Evolutionary conservation across 805 yeast genomes (phyloP).

Genomic region (Candida insectorum): DNA sequence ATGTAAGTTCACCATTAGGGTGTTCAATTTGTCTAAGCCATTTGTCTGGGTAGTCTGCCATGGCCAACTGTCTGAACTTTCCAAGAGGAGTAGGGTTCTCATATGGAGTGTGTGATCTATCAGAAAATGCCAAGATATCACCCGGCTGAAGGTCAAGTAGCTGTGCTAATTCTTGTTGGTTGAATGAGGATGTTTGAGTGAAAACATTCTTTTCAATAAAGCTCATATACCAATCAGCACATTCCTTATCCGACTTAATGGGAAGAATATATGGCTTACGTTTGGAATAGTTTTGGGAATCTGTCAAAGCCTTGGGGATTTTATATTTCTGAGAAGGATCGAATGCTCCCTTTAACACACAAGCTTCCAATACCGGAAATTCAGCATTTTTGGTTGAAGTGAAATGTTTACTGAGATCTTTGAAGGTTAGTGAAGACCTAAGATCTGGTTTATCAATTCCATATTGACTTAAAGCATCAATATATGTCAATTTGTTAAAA

Average conservation of each 20-base stretch:
- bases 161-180: conserved; percentile 13
- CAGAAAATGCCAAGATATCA: conserved; percentile 75
- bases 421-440: conserved; percentile 55
- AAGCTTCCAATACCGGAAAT: conserved; percentile 73
- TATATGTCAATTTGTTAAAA: conserved; percentile 52
- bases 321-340: conserved; percentile 19
- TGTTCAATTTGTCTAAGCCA: conserved; percentile 42
- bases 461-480: conserved; percentile 64
- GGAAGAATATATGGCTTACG: conserved; percentile 59
- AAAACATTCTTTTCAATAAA: conserved; percentile 30
- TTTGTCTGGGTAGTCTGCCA: conserved; percentile 47
- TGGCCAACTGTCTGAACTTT: conserved; percentile 71
- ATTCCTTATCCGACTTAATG: conserved; percentile 41
- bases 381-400: conserved; percentile 24
- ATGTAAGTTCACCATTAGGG: conserved; percentile 9
- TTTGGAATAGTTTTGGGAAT: conserved; percentile 43
- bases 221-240: conserved; percentile 41
- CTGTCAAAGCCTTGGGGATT: conserved; percentile 37
- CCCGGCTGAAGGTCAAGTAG: conserved; percentile 52
- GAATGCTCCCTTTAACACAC: conserved; percentile 56
- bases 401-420: conserved; percentile 43
- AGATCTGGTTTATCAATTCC: conserved; percentile 97
- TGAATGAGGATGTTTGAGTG: conserved; percentile 11
- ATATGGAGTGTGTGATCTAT: conserved; percentile 65
- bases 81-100: conserved; percentile 98